Conservation (phyloP, 78 protist species). For the Chrysochromulina parva region DNA sequence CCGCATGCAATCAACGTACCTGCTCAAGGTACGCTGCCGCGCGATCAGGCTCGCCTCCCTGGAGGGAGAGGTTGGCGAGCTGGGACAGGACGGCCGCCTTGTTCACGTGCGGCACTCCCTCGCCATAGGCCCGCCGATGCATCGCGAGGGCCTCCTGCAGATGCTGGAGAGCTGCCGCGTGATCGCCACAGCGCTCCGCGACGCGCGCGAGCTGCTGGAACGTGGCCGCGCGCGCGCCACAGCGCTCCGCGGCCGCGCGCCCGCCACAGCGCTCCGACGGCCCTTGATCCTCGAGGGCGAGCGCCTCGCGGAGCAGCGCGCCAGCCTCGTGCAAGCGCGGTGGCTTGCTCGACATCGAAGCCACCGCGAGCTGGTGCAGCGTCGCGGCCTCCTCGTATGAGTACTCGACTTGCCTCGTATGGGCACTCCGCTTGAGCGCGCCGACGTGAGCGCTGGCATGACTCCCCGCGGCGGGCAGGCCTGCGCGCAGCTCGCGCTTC, state of each 20-base stretch:
- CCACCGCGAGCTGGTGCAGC: neutral
- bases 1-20: neutral
- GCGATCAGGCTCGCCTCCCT: neutral
- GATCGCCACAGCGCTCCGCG: constrained; percentile 15
- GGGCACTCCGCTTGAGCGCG: too few relatives aligned
- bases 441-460: too few relatives aligned
- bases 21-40: neutral
- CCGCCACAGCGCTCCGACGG: neutral
- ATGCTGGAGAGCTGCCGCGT: neutral
- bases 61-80: neutral
- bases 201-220: constrained; percentile 20
- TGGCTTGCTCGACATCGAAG: neutral
- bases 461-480: neutral
- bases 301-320: constrained; percentile 8
- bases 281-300: neutral
- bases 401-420: neutral
- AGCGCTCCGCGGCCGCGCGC: too few relatives aligned
- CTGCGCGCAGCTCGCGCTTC: neutral
- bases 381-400: neutral
- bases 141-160: neutral
- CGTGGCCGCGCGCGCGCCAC: neutral
- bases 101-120: constrained; percentile 20
- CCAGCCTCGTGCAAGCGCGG: neutral
- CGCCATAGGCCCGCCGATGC: neutral
- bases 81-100: neutral